phyloP scores from a whole-genome alignment of 352 stramenopile species.

The Pythium utonaiense region DNA sequence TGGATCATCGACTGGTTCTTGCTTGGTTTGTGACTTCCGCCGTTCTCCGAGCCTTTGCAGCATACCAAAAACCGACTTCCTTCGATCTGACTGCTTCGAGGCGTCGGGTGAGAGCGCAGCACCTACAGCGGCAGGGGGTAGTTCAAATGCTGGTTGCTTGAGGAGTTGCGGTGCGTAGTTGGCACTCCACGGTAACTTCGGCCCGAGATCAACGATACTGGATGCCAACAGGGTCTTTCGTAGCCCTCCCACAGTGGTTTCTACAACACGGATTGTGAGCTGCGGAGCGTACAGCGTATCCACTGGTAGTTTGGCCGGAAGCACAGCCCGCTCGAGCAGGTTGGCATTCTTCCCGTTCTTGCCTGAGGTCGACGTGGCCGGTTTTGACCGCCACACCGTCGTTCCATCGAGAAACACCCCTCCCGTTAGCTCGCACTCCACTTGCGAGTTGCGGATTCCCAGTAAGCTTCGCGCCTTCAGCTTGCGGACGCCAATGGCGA shows the following conservation, averaged over 20 bases:
- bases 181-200: slow-evolving; percentile 67
- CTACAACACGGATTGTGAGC: slow-evolving; percentile 57
- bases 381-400: slow-evolving; percentile 37
- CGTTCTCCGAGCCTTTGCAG: background rate
- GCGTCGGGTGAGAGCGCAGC: background rate
- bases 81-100: background rate
- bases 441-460: slow-evolving; percentile 49
- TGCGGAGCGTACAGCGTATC: slow-evolving; percentile 63
- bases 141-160: slow-evolving; percentile 40
- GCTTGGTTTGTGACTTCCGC: background rate
- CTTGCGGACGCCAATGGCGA: slow-evolving; percentile 60
- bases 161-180: slow-evolving; percentile 35
- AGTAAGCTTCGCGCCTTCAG: slow-evolving; percentile 55
- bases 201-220: slow-evolving; percentile 49
- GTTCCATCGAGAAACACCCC: slow-evolving; percentile 45
- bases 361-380: slow-evolving; percentile 6
- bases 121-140: slow-evolving; percentile 15
- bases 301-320: slow-evolving; percentile 46
- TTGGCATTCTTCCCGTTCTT: slow-evolving; percentile 66
- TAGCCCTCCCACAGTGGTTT: slow-evolving; percentile 49
- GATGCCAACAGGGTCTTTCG: slow-evolving; percentile 51
- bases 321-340: slow-evolving; percentile 56
- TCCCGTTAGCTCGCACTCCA: slow-evolving; percentile 72
- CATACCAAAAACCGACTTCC: background rate
- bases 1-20: background rate